Conservation (phyloP, 176 grass and related monocot genomes). For the Zea mays region DNA sequence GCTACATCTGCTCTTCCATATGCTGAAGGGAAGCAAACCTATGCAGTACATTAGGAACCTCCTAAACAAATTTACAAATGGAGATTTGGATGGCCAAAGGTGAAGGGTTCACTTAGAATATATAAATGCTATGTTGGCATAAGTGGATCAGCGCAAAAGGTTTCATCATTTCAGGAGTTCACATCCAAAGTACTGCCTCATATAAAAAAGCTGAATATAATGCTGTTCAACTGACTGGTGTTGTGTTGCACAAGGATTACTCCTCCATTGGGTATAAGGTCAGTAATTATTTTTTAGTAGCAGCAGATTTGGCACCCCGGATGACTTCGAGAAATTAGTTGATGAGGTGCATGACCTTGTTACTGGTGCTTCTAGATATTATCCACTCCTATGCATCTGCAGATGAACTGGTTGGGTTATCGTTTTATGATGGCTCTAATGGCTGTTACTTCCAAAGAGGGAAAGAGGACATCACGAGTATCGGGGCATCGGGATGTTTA, state of each 20-base stretch:
- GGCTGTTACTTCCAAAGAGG: constrained; percentile 89
- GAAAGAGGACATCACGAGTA: constrained; percentile 93
- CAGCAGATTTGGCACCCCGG: constrained; percentile 96
- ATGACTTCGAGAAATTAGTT: constrained; percentile 91
- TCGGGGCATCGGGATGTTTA: constrained; percentile 96
- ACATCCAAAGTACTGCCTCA: constrained; percentile 83
- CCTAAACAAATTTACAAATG: constrained; percentile 83
- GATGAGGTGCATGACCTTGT: constrained; percentile 91
- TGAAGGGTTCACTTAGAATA: constrained; percentile 85
- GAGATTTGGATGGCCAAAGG: constrained; percentile 66
- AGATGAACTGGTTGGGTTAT: constrained; percentile 83
- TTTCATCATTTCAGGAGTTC: constrained; percentile 90
- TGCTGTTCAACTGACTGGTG: constrained; percentile 81
- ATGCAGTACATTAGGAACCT: constrained; percentile 94
- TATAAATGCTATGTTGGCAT: constrained; percentile 95
- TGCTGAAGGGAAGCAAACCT: constrained; percentile 69
- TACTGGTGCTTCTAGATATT: constrained; percentile 90
- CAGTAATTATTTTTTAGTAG: constrained; percentile 89
- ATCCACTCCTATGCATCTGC: constrained; percentile 94
- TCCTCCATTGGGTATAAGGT: constrained; percentile 96
- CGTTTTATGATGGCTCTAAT: constrained; percentile 95
- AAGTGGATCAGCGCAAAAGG: constrained; percentile 74
- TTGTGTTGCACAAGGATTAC: constrained; percentile 88
- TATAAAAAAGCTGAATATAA: constrained; percentile 91
- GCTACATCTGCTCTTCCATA: constrained; percentile 93